phyloP scores from a whole-genome alignment of 768 basidiomycete species.

The Boletus insuetus region DNA sequence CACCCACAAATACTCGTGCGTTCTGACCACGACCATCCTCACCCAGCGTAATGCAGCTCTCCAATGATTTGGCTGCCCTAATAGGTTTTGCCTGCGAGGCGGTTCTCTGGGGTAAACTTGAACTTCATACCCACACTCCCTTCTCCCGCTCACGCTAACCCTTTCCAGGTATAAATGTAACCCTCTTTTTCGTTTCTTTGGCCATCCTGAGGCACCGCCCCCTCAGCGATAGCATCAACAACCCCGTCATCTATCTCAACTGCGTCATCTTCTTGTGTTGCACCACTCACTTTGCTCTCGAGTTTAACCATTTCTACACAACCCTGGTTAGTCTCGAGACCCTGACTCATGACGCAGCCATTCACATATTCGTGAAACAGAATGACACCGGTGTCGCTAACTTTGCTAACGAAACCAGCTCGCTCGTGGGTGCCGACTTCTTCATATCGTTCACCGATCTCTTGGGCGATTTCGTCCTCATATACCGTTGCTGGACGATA shows the following conservation, averaged over 20 bases:
- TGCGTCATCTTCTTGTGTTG: conserved; percentile 33
- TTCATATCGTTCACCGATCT: conserved; percentile 38
- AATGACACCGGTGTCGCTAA: conserved; percentile 22
- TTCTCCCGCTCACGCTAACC: not conserved
- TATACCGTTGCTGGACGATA: conserved; percentile 44
- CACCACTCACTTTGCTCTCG: conserved; percentile 33
- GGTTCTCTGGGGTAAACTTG: conserved; percentile 32
- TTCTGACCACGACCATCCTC: not conserved
- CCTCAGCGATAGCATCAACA: conserved; percentile 9
- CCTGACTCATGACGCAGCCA: not conserved
- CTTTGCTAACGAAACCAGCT: conserved; percentile 31
- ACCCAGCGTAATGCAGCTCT: conserved; percentile 21
- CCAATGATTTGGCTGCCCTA: conserved; percentile 32
- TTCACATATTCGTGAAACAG: conserved; percentile 13
- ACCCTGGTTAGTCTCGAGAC: conserved; percentile 27
- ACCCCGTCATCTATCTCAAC: conserved; percentile 29
- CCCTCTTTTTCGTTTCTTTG: conserved; percentile 31
- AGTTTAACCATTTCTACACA: conserved; percentile 35
- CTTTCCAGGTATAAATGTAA: conserved; percentile 15
- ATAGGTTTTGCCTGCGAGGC: conserved; percentile 39
- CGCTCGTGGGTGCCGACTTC: conserved; percentile 34
- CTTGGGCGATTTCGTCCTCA: conserved; percentile 33
- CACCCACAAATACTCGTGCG: not conserved
- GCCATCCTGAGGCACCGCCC: conserved; percentile 20
- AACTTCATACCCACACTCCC: not conserved